phyloP scores from a whole-genome alignment of 2,329 filamentous ascomycete species.

The Dactylellina parvicollis region DNA sequence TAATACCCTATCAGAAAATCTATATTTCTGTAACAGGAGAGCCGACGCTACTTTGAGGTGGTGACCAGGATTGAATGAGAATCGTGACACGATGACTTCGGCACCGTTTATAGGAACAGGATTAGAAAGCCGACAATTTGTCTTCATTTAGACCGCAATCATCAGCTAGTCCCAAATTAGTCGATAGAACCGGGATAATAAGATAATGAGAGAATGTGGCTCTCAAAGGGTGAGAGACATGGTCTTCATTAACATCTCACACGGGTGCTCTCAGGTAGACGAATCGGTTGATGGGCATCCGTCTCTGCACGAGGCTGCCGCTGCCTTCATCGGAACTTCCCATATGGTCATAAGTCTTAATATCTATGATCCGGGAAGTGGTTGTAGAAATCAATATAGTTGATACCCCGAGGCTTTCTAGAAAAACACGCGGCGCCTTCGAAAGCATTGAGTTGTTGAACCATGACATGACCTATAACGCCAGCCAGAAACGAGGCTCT shows the following conservation, averaged over 20 bases:
- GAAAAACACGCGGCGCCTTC: slow-evolving; percentile 12
- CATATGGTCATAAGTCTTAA: slow-evolving; percentile 4
- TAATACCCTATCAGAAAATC: too few species aligned
- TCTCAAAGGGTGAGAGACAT: not conserved
- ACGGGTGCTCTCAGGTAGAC: not conserved
- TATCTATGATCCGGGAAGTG: slow-evolving; percentile 11
- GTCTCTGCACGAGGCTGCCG: too few species aligned
- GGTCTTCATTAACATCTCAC: slow-evolving; percentile 15
- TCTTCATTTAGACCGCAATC: too few species aligned
- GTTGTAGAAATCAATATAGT: slow-evolving; percentile 1
- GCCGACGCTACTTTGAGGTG: too few species aligned
- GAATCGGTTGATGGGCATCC: too few species aligned
- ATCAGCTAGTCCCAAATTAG: not conserved
- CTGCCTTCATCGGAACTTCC: not conserved
- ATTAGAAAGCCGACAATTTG: too few species aligned
- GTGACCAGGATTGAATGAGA: too few species aligned
- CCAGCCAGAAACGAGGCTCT: slow-evolving; percentile 17
- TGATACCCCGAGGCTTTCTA: slow-evolving; percentile 24
- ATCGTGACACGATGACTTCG: too few species aligned
- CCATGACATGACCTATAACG: not conserved
- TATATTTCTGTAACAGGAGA: too few species aligned
- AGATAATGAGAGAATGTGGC: not conserved
- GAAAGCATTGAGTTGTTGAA: not conserved
- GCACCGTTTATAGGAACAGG: too few species aligned
- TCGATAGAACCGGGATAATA: not conserved